These are phyloP conservation scores for Letharia columbiana DNA, from an alignment of 495 filamentous ascomycete genomes.

Conservation along the genomic window DNA sequence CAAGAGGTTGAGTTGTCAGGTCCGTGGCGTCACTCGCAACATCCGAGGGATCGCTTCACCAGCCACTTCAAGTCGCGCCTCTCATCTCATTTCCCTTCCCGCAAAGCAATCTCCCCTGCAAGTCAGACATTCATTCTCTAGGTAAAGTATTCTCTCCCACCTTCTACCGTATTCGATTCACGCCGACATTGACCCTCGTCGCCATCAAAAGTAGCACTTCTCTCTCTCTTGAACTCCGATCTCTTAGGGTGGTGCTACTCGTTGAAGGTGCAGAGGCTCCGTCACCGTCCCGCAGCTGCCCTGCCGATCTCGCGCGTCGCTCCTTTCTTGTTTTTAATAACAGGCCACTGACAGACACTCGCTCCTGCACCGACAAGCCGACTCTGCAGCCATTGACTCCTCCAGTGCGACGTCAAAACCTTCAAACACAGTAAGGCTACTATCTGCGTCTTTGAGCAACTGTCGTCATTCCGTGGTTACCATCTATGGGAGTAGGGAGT, in stretches of 20 bases:
- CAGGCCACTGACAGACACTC: not conserved
- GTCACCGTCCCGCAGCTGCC: constrained; percentile 14
- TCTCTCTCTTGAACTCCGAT: not conserved
- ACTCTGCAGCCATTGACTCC: constrained; percentile 11
- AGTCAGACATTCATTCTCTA: not conserved
- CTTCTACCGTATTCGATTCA: not conserved
- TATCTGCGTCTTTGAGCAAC: not conserved
- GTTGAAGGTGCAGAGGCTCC: not conserved
- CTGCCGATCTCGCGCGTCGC: constrained; percentile 21
- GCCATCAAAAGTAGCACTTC: constrained; percentile 1
- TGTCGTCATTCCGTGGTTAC: not conserved
- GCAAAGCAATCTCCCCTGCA: constrained; percentile 14
- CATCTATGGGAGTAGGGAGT: constrained; percentile 6
- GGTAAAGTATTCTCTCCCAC: not conserved
- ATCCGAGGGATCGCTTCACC: constrained; percentile 4
- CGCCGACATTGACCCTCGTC: constrained; percentile 4
- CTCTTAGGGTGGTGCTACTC: not conserved
- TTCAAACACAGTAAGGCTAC: constrained; percentile 1
- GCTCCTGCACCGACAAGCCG: not conserved
- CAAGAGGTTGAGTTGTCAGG: not conserved
- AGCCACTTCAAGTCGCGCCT: constrained; percentile 9
- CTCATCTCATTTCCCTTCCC: constrained; percentile 14
- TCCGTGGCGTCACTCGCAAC: not conserved
- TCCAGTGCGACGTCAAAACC: not conserved
- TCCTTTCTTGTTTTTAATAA: constrained; percentile 21